phyloP scores from a whole-genome alignment of 495 filamentous ascomycete species.

The Trichoderma orchidacearum region DNA sequence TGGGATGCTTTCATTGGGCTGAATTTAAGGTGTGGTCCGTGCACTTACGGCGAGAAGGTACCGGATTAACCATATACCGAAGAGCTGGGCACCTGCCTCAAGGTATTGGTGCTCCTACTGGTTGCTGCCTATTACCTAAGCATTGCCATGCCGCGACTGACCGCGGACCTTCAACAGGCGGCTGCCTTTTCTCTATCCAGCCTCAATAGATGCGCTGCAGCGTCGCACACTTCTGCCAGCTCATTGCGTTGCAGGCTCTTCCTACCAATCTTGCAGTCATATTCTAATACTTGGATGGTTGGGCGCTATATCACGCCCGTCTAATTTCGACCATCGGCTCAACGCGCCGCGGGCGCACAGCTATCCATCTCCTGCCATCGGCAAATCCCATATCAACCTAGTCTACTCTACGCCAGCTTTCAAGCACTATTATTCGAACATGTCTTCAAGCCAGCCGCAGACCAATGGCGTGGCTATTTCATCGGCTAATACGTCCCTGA shows the following conservation, averaged over 20 bases:
- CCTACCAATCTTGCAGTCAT: too few species aligned
- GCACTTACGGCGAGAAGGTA: background rate
- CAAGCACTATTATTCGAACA: background rate
- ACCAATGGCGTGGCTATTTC: constrained; percentile 25
- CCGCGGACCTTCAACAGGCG: background rate
- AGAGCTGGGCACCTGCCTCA: background rate
- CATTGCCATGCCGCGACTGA: constrained; percentile 1
- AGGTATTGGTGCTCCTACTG: background rate
- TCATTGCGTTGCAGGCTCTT: background rate
- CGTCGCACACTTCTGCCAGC: background rate
- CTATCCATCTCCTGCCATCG: background rate
- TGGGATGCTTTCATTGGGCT: background rate
- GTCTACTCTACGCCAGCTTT: background rate
- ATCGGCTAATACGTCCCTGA: constrained; percentile 16
- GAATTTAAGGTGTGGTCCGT: constrained; percentile 18
- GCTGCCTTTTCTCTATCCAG: background rate
- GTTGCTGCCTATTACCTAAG: background rate
- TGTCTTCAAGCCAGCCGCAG: constrained; percentile 13
- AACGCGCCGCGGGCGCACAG: too few species aligned
- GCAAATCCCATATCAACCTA: background rate
- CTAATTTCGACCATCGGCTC: too few species aligned
- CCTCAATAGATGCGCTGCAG: background rate
- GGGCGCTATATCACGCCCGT: too few species aligned
- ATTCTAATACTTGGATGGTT: too few species aligned
- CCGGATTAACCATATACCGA: constrained; percentile 10